Evolutionary conservation across 495 filamentous ascomycete genomes (phyloP).

Genomic region (Podospora appendiculata): DNA sequence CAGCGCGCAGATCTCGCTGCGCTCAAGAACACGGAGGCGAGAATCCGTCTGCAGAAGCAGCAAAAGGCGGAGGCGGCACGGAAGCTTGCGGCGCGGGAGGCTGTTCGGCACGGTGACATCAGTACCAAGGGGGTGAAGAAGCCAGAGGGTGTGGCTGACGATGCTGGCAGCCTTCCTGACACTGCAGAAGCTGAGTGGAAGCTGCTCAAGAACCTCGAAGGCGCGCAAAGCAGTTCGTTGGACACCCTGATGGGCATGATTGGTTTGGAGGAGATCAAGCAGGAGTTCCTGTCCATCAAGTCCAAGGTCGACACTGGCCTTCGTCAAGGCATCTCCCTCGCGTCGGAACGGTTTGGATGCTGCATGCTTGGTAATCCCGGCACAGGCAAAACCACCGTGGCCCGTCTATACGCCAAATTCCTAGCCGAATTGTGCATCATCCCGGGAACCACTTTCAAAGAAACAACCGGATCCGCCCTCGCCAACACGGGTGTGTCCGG

Average conservation of each 20-base stretch:
- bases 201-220: slow-evolving; percentile 44
- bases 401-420: slow-evolving; percentile 67
- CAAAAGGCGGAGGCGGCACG: background rate
- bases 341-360: slow-evolving; percentile 52
- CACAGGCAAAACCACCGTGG: slow-evolving; percentile 77
- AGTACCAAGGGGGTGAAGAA: background rate
- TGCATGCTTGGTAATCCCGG: slow-evolving; percentile 73
- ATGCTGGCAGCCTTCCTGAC: background rate
- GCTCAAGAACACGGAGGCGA: slow-evolving; percentile 6
- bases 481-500: slow-evolving; percentile 53
- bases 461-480: slow-evolving; percentile 63
- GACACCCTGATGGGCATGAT: slow-evolving; percentile 65
- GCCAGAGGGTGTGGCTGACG: too few relatives aligned
- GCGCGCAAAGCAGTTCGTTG: slow-evolving; percentile 44
- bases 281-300: slow-evolving; percentile 57
- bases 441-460: slow-evolving; percentile 45
- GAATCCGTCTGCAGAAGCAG: slow-evolving; percentile 7
- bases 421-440: slow-evolving; percentile 53
- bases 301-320: slow-evolving; percentile 53
- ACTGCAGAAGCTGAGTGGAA: slow-evolving; percentile 50
- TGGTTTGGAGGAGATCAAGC: slow-evolving; percentile 65
- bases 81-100: background rate
- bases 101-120: background rate
- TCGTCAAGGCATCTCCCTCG: slow-evolving; percentile 49
- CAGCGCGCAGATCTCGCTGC: slow-evolving; percentile 21